Conservation (phyloP, 73 alveolate genomes). For the Halteria grandinella region DNA sequence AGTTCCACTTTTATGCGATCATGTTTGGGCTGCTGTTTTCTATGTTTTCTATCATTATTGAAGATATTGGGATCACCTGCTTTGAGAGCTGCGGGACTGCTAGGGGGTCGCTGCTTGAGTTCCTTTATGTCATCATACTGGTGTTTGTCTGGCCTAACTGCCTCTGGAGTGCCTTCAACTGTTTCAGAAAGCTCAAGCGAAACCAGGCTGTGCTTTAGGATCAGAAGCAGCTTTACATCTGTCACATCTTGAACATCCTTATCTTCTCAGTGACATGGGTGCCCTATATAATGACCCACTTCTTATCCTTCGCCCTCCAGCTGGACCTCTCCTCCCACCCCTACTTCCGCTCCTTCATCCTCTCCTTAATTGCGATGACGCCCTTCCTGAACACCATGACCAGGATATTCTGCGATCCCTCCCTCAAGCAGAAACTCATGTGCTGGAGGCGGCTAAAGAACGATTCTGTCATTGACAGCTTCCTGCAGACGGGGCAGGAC, state of each 20-base stretch:
- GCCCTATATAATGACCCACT: slow-evolving; percentile 53
- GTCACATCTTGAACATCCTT: slow-evolving; percentile 45
- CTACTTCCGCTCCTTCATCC: background rate
- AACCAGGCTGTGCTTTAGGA: slow-evolving; percentile 35
- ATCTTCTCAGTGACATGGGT: slow-evolving; percentile 59
- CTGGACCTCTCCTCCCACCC: slow-evolving; percentile 17
- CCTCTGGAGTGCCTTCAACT: slow-evolving; percentile 18
- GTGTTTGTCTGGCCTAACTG: slow-evolving; percentile 64
- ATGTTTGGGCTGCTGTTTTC: slow-evolving; percentile 49
- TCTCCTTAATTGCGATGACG: slow-evolving; percentile 7
- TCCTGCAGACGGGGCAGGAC: background rate
- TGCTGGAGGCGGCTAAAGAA: slow-evolving; percentile 1
- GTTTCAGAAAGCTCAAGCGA: slow-evolving; percentile 26
- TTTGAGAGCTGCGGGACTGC: slow-evolving; percentile 70
- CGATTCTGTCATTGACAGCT: no score
- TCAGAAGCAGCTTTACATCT: slow-evolving; percentile 55
- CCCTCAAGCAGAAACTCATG: background rate
- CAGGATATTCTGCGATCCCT: slow-evolving; percentile 40
- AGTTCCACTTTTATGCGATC: slow-evolving; percentile 61
- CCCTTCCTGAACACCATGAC: slow-evolving; percentile 25
- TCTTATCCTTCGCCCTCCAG: slow-evolving; percentile 45
- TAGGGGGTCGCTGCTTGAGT: slow-evolving; percentile 60
- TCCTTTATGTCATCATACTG: slow-evolving; percentile 42
- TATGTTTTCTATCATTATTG: slow-evolving; percentile 34
- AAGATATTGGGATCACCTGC: slow-evolving; percentile 61